These are phyloP conservation scores for Anisodus acutangulus DNA, from an alignment of 257 asterid species.

Conservation along the genomic window DNA sequence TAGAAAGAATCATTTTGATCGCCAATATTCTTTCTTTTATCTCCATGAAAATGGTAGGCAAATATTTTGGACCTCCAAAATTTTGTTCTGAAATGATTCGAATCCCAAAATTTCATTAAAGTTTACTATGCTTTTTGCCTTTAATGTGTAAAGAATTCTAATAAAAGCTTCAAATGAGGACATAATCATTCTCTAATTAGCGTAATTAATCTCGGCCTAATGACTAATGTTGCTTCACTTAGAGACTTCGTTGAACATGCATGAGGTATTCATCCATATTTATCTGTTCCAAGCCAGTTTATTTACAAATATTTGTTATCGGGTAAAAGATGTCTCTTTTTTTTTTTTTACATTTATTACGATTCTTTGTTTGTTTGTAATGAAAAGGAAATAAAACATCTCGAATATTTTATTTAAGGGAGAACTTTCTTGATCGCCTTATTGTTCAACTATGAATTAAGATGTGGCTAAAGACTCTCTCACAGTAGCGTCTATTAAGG, in stretches of 20 bases:
- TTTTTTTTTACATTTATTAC: not conserved
- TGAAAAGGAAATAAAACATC: not conserved
- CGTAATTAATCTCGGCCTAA: not conserved
- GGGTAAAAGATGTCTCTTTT: not conserved
- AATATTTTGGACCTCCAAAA: conserved; percentile 27
- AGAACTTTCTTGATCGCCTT: not conserved
- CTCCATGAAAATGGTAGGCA: conserved; percentile 23
- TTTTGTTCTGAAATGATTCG: conserved; percentile 25
- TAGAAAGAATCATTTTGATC: conserved; percentile 54
- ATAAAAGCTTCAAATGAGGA: not conserved
- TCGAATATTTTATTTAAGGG: not conserved
- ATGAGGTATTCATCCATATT: not conserved
- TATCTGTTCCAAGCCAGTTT: not conserved
- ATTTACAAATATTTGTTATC: no score
- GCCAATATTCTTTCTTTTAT: conserved; percentile 48
- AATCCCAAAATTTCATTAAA: conserved; percentile 29
- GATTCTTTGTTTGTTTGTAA: not conserved
- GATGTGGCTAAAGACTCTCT: not conserved
- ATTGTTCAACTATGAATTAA: not conserved
- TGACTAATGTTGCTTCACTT: not conserved
- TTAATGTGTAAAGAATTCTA: not conserved
- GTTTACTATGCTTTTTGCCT: not conserved
- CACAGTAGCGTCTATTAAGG: not conserved
- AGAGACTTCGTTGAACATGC: not conserved
- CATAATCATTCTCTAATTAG: not conserved